Conservation (phyloP, 306 rosid genomes). For the Pyrus bretschneideri region DNA sequence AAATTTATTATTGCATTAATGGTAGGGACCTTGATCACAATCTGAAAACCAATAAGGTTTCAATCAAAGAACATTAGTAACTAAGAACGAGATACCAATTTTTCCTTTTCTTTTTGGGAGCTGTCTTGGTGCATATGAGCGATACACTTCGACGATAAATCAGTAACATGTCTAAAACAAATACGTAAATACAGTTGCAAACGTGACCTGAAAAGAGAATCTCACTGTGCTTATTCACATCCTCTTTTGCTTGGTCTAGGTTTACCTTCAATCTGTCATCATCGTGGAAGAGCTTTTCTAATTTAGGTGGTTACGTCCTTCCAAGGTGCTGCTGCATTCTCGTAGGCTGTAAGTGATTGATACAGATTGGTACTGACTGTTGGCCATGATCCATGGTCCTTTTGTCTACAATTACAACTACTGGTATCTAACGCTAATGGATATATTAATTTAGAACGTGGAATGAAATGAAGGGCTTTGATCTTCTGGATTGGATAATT, state of each 20-base stretch:
- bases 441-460: not conserved
- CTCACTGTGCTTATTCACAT: not conserved
- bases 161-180: not conserved
- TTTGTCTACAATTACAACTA: not conserved
- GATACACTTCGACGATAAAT: too few relatives aligned
- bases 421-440: not conserved
- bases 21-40: too few relatives aligned
- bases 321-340: not conserved
- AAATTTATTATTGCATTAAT: too few relatives aligned
- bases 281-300: not conserved
- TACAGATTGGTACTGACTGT: not conserved
- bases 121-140: too few relatives aligned
- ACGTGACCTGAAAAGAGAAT: too few relatives aligned
- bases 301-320: not conserved
- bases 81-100: too few relatives aligned
- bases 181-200: too few relatives aligned
- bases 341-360: not conserved
- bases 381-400: not conserved
- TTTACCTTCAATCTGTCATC: not conserved
- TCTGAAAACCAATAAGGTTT: too few relatives aligned
- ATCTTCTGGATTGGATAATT: not conserved
- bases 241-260: not conserved
- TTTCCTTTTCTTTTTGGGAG: too few relatives aligned
- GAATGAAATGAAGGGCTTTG: not conserved
- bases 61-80: too few relatives aligned